These are phyloP conservation scores for Eucalyptus erythrocorys DNA, from an alignment of 345 rosid species.

Conservation along the genomic window DNA sequence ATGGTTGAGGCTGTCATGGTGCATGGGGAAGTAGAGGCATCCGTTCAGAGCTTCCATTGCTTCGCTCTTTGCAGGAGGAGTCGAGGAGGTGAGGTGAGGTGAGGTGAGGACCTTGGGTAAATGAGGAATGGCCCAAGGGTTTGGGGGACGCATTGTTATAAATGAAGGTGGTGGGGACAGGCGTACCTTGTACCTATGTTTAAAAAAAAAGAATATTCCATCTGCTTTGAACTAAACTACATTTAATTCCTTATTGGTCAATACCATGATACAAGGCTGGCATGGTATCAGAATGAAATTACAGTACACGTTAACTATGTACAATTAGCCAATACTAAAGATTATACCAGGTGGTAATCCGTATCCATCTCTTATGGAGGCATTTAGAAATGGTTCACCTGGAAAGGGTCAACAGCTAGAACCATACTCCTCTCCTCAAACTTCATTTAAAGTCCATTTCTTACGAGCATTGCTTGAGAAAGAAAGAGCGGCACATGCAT, in stretches of 20 bases:
- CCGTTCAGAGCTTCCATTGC: constrained; percentile 27
- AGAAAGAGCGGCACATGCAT: background rate
- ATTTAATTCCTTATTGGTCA: background rate
- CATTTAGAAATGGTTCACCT: background rate
- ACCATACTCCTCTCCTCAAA: background rate
- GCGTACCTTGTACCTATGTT: background rate
- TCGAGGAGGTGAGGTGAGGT: background rate
- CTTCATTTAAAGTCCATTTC: background rate
- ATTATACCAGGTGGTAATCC: background rate
- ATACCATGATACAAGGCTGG: background rate
- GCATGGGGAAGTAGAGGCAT: constrained; percentile 15
- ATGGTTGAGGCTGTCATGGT: constrained; percentile 20
- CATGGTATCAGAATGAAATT: background rate
- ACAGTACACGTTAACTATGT: background rate
- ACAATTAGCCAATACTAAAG: background rate
- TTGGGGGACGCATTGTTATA: background rate
- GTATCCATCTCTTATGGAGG: background rate
- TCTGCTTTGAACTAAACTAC: background rate
- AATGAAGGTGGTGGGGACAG: background rate
- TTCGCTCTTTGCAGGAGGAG: background rate
- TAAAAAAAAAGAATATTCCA: background rate
- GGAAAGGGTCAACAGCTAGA: background rate
- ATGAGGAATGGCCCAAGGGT: background rate
- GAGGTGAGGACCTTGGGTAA: background rate
- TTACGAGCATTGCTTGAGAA: background rate